Evolutionary conservation across 192 early-diverging fungal genomes (phyloP).

Genomic region (Backusella mclennaniae): DNA sequence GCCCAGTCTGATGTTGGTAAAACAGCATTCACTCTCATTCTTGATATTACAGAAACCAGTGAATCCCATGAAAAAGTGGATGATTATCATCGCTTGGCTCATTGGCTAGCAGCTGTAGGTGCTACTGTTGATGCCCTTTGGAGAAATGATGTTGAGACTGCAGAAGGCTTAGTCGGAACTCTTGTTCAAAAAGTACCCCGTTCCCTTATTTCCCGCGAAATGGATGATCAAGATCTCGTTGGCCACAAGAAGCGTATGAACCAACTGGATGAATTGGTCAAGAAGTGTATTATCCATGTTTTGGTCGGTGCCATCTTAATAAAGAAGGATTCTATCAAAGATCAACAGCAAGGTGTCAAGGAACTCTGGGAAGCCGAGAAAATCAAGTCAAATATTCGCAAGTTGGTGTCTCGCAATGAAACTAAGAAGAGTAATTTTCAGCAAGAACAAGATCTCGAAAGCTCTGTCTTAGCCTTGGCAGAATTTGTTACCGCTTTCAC

Average conservation of each 20-base stretch:
- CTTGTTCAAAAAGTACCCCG: conserved; percentile 17
- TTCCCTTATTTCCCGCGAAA: conserved; percentile 10
- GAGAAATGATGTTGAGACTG: conserved; percentile 19
- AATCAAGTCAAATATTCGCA: conserved; percentile 7
- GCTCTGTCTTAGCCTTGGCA: conserved; percentile 17
- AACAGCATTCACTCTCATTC: conserved; percentile 24
- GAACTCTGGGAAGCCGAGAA: conserved; percentile 29
- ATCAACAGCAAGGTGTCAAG: conserved; percentile 18
- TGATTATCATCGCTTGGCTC: conserved; percentile 9
- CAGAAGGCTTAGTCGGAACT: conserved; percentile 7
- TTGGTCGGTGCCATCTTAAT: conserved; percentile 26
- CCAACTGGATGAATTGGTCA: conserved; percentile 18
- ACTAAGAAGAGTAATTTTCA: not conserved
- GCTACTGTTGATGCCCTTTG: conserved; percentile 37
- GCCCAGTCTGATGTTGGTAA: conserved; percentile 20
- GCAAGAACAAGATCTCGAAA: conserved; percentile 14
- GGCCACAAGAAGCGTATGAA: conserved; percentile 15
- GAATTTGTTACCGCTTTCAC: conserved; percentile 28
- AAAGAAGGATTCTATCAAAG: not conserved
- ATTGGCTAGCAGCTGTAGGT: conserved; percentile 33
- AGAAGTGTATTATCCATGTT: conserved; percentile 25
- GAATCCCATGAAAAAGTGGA: conserved; percentile 2
- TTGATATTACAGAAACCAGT: not conserved
- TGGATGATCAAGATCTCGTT: not conserved
- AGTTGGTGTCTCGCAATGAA: not conserved